These are phyloP conservation scores for Pinus albicaulis DNA, from an alignment of 75 land plant species.

Conservation along the genomic window DNA sequence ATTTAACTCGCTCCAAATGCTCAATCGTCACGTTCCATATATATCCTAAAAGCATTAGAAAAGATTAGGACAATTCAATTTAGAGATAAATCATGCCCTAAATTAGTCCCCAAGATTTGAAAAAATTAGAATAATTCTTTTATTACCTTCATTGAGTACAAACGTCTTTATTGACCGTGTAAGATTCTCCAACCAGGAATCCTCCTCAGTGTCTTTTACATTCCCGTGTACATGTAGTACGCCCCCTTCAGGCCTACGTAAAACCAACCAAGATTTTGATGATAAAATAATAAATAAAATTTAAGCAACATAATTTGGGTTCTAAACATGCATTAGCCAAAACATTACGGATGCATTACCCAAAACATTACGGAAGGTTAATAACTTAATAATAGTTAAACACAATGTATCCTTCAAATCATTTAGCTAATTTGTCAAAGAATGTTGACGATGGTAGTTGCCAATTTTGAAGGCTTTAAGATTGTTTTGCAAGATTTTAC, in stretches of 20 bases:
- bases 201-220: conserved; percentile 80
- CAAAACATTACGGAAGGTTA: too few species aligned
- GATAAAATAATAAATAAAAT: neutral
- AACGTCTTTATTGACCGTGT: conserved; percentile 33
- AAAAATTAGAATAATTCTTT: neutral
- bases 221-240: conserved; percentile 83
- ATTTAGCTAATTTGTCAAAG: neutral
- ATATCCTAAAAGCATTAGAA: conserved; percentile 42
- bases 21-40: conserved; percentile 61
- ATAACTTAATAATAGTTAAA: neutral
- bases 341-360: too few species aligned
- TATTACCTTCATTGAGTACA: conserved; percentile 47
- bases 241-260: conserved; percentile 73
- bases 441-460: neutral
- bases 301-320: too few species aligned
- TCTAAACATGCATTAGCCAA: too few species aligned
- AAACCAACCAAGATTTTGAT: conserved; percentile 1
- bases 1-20: conserved; percentile 88
- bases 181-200: conserved; percentile 60
- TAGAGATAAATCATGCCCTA: neutral
- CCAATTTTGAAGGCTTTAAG: too few species aligned
- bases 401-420: neutral
- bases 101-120: neutral
- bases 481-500: too few species aligned
- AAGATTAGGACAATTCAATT: neutral